Conservation (phyloP, 768 basidiomycete genomes). For the Mycena vitilis region DNA sequence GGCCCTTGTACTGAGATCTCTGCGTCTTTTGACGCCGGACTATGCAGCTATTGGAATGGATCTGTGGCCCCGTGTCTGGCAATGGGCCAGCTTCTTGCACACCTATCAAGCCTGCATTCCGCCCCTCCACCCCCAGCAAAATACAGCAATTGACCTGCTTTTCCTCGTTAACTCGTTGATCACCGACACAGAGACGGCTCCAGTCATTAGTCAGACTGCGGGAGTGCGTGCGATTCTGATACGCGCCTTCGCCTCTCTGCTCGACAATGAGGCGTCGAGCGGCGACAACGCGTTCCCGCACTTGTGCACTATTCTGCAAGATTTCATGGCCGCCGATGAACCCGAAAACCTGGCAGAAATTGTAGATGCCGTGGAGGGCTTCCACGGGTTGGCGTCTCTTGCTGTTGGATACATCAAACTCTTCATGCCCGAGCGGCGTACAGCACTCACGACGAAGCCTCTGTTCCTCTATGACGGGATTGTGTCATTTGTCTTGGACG, state of each 20-base stretch:
- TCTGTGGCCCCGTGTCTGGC: background rate
- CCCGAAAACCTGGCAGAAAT: background rate
- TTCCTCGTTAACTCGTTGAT: background rate
- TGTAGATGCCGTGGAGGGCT: background rate
- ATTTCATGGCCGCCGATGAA: background rate
- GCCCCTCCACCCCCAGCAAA: background rate
- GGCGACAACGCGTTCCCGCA: background rate
- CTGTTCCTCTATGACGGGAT: background rate
- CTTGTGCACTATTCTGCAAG: background rate
- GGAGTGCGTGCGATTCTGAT: background rate
- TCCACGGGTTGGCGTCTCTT: background rate
- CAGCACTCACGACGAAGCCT: background rate
- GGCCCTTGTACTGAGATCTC: background rate
- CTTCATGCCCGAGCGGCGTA: background rate
- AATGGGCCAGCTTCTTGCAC: background rate
- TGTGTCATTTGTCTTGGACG: background rate
- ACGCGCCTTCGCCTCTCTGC: background rate
- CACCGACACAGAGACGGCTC: background rate
- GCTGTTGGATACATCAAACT: background rate
- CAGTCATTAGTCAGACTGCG: background rate
- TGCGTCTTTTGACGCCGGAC: background rate
- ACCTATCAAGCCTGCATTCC: background rate
- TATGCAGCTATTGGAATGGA: background rate
- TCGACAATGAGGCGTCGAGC: background rate
- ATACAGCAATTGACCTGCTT: background rate